A percentile compares a stretch with the other conserved stretches of the same genome.
Evolutionary conservation across 257 asterid genomes (phyloP).

Genomic region (Petunia secreta): DNA sequence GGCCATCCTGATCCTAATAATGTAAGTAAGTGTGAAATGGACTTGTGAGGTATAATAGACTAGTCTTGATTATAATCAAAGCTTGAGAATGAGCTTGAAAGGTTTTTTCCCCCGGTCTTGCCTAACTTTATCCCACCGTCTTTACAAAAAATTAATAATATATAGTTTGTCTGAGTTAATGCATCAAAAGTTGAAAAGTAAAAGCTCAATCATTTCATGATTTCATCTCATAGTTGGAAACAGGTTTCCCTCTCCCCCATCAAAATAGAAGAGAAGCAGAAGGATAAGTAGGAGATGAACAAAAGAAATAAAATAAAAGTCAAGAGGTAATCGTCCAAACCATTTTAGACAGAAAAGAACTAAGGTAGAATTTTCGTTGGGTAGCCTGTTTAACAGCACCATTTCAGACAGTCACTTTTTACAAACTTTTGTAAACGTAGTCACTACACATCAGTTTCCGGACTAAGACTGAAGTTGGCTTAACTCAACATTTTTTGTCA

Average conservation of each 20-base stretch:
- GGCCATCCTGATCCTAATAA: not conserved
- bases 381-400: no score
- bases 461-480: no score
- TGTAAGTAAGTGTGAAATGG: not conserved
- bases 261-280: not conserved
- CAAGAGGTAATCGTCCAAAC: not conserved
- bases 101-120: conserved; percentile 19
- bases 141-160: conserved; percentile 25
- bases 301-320: not conserved
- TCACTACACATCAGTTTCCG: no score
- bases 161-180: not conserved
- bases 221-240: not conserved
- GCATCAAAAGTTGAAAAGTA: not conserved
- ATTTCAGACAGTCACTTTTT: no score
- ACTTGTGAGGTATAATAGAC: not conserved
- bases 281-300: not conserved
- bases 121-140: conserved; percentile 38
- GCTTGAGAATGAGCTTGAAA: conserved; percentile 16
- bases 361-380: no score
- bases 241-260: not conserved
- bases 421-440: no score
- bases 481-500: no score
- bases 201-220: not conserved
- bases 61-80: not conserved
- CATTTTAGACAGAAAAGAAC: no score